These are phyloP conservation scores for Microthyrium microscopicum DNA, from an alignment of 2,329 filamentous ascomycete genomes.

Conservation along the genomic window DNA sequence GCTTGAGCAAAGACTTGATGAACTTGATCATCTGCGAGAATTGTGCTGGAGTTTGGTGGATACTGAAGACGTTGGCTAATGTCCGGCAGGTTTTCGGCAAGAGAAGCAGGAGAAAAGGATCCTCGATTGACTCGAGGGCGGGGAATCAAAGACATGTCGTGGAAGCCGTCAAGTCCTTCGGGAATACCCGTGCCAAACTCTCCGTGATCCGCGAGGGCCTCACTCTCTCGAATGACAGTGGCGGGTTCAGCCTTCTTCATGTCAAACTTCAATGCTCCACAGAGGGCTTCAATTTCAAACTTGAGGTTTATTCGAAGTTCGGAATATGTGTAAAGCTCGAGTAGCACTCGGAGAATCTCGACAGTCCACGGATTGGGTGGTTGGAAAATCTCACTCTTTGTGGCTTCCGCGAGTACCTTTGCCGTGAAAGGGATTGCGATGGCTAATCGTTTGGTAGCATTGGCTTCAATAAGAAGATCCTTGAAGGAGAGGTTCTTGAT, in stretches of 20 bases:
- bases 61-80: constrained; percentile 64
- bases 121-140: constrained; percentile 51
- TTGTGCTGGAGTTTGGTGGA: constrained; percentile 55
- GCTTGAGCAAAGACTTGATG: constrained; percentile 67
- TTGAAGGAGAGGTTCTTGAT: constrained; percentile 96
- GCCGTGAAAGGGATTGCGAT: constrained; percentile 95
- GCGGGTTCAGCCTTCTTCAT: constrained; percentile 83
- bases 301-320: constrained; percentile 94
- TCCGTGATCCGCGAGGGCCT: constrained; percentile 45
- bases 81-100: constrained; percentile 70
- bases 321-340: constrained; percentile 84
- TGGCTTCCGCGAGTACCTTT: constrained; percentile 79
- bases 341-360: constrained; percentile 81
- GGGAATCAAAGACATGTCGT: constrained; percentile 55
- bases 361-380: constrained; percentile 96
- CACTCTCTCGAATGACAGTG: constrained; percentile 65
- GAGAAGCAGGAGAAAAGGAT: constrained; percentile 54
- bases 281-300: constrained; percentile 96
- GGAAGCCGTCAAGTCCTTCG: constrained; percentile 65
- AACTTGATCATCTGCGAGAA: constrained; percentile 52
- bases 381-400: constrained; percentile 59
- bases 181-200: constrained; percentile 35
- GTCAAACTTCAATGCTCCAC: constrained; percentile 80
- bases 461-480: constrained; percentile 81
- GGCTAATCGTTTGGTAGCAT: constrained; percentile 78